These are phyloP conservation scores for Asclepias syriaca DNA, from an alignment of 257 asterid species.

Conservation along the genomic window DNA sequence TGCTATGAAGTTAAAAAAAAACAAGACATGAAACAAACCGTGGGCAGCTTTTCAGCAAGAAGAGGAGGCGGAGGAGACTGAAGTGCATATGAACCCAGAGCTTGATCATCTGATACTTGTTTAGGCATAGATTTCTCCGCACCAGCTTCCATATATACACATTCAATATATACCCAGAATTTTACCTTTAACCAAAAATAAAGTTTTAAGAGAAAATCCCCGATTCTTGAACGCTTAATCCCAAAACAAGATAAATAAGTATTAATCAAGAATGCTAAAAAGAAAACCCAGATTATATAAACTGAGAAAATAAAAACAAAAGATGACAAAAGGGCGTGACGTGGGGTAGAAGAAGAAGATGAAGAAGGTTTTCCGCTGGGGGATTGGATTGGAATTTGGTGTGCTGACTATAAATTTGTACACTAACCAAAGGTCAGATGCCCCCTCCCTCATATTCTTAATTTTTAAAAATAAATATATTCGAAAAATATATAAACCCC, in stretches of 20 bases:
- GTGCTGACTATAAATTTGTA: neutral
- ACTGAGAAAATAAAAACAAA: neutral
- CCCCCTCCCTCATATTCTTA: too few species aligned
- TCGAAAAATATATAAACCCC: too few species aligned
- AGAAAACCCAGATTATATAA: neutral
- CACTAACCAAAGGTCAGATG: neutral
- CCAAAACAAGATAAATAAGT: neutral
- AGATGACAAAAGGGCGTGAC: neutral
- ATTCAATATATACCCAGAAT: neutral
- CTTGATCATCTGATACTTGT: constrained; percentile 25
- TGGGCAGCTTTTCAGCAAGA: constrained; percentile 28
- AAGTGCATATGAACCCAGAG: constrained; percentile 17
- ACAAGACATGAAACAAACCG: neutral
- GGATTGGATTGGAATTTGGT: neutral
- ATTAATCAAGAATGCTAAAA: neutral
- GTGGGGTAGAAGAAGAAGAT: neutral
- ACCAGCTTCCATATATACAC: constrained; percentile 43
- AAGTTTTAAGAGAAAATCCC: neutral
- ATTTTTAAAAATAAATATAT: too few species aligned
- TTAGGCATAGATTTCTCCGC: constrained; percentile 30
- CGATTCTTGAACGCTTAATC: neutral
- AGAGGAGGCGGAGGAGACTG: constrained; percentile 20
- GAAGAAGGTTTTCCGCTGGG: neutral
- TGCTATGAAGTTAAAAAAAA: neutral
- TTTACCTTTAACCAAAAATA: neutral